Conservation (phyloP, 441 rosid species). For the Pelargonium cotyledonis region DNA sequence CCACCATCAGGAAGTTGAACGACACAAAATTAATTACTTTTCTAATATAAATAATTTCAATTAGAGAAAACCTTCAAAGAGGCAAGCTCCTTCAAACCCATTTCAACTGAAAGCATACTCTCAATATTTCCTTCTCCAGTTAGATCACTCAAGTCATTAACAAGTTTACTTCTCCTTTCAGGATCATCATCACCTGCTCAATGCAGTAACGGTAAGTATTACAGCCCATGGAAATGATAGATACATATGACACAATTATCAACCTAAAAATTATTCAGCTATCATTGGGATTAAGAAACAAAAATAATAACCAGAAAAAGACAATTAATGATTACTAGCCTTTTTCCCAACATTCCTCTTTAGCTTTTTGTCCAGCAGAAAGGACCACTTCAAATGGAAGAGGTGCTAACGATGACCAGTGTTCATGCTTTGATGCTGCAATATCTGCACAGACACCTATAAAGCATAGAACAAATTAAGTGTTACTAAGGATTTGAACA, state of each 20-base stretch:
- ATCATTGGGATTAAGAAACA: background rate
- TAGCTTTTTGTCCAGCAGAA: slow-evolving; percentile 8
- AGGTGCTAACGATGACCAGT: slow-evolving; percentile 7
- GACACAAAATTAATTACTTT: background rate
- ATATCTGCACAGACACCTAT: slow-evolving; percentile 6
- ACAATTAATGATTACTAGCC: slow-evolving; percentile 40
- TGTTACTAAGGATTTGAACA: no score
- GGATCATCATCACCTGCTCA: slow-evolving; percentile 55
- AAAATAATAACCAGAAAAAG: slow-evolving; percentile 11
- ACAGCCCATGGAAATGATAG: slow-evolving; percentile 9
- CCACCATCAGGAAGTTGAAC: background rate
- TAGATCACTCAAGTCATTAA: slow-evolving; percentile 66
- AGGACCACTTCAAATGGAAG: slow-evolving; percentile 7
- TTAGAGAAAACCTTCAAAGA: slow-evolving; percentile 59
- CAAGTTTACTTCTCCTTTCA: slow-evolving; percentile 62
- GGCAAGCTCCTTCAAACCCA: slow-evolving; percentile 91
- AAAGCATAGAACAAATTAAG: background rate
- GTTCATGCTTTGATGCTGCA: slow-evolving; percentile 4
- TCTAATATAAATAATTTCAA: background rate
- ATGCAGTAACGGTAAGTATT: slow-evolving; percentile 11
- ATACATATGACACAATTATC: background rate
- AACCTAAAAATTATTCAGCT: background rate
- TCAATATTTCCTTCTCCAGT: slow-evolving; percentile 96
- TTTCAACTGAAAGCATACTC: slow-evolving; percentile 96
- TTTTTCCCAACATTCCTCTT: slow-evolving; percentile 49